These are phyloP conservation scores for Prunus kanzakura DNA, from an alignment of 306 rosid genomes.

Conservation along the genomic window DNA sequence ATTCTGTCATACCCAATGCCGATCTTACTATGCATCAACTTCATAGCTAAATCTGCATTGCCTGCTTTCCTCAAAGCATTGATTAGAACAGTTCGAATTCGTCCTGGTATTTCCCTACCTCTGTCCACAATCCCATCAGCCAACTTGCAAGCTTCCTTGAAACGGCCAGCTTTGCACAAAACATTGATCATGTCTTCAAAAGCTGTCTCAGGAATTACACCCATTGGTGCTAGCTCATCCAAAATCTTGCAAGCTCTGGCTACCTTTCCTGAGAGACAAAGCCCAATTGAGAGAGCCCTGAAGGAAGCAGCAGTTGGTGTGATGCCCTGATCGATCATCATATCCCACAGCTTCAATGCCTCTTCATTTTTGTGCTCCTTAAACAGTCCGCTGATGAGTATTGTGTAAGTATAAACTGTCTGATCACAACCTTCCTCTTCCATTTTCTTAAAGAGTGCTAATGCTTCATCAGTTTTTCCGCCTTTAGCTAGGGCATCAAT, in stretches of 20 bases:
- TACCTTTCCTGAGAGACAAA: conserved; percentile 81
- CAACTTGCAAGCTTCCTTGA: conserved; percentile 86
- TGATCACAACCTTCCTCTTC: conserved; percentile 81
- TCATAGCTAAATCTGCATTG: conserved; percentile 71
- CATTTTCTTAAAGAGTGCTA: conserved; percentile 55
- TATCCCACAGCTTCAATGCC: conserved; percentile 73
- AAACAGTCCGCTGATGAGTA: conserved; percentile 64
- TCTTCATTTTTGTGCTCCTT: conserved; percentile 73
- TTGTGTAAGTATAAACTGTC: conserved; percentile 74
- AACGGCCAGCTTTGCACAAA: conserved; percentile 70
- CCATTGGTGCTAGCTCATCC: conserved; percentile 89
- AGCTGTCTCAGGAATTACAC: conserved; percentile 66
- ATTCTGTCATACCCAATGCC: conserved; percentile 88
- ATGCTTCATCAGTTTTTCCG: conserved; percentile 65
- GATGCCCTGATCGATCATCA: conserved; percentile 80
- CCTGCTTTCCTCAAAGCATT: conserved; percentile 87
- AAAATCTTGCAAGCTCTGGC: conserved; percentile 86
- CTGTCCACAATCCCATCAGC: conserved; percentile 91
- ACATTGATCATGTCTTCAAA: conserved; percentile 81
- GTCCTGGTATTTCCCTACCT: conserved; percentile 87
- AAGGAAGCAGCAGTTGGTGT: conserved; percentile 80
- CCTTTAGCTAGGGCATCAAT: conserved; percentile 66
- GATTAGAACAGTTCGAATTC: conserved; percentile 62
- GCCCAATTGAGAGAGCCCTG: conserved; percentile 75
- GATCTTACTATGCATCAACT: conserved; percentile 85